Percentiles rank a stretch among this genome's conserved stretches.
These are phyloP conservation scores for Ustilago bromivora DNA, from an alignment of 1,284 basidiomycete genomes.

Conservation along the genomic window DNA sequence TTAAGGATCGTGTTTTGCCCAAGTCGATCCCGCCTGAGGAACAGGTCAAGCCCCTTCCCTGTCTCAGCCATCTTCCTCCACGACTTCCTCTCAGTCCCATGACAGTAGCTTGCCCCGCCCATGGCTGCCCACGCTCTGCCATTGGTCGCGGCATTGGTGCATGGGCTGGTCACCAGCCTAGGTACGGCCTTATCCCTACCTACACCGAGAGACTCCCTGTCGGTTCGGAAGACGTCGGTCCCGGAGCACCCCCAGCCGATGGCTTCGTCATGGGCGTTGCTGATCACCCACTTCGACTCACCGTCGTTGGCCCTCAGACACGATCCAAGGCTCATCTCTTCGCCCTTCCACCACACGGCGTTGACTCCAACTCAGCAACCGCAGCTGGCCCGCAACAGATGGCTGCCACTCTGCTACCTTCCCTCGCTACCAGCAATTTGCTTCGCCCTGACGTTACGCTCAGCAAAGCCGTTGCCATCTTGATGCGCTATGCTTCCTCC, in stretches of 20 bases:
- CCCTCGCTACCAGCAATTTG: slow-evolving; percentile 41
- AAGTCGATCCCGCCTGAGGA: slow-evolving; percentile 31
- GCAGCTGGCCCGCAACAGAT: slow-evolving; percentile 8
- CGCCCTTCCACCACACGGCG: slow-evolving; percentile 39
- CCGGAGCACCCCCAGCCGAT: slow-evolving; percentile 55
- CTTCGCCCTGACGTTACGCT: slow-evolving; percentile 63
- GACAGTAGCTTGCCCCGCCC: slow-evolving; percentile 56
- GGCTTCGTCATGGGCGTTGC: slow-evolving; percentile 62
- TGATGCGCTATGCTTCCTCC: slow-evolving; percentile 44
- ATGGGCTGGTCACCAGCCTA: slow-evolving; percentile 57
- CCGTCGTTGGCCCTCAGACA: slow-evolving; percentile 57
- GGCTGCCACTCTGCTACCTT: slow-evolving; percentile 39
- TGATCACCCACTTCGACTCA: slow-evolving; percentile 53
- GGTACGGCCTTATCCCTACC: slow-evolving; percentile 49
- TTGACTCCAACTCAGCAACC: slow-evolving; percentile 20
- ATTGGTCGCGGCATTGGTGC: slow-evolving; percentile 61
- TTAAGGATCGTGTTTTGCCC: slow-evolving; percentile 36
- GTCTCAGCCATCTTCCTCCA: slow-evolving; percentile 52
- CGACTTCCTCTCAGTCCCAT: slow-evolving; percentile 57
- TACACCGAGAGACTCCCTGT: slow-evolving; percentile 40
- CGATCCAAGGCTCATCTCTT: slow-evolving; percentile 50
- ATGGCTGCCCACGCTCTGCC: slow-evolving; percentile 55
- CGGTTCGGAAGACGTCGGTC: slow-evolving; percentile 34
- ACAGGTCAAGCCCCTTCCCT: slow-evolving; percentile 33
- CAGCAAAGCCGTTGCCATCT: slow-evolving; percentile 55